Conservation (phyloP, 768 basidiomycete genomes). For the Hericium erinaceus region DNA sequence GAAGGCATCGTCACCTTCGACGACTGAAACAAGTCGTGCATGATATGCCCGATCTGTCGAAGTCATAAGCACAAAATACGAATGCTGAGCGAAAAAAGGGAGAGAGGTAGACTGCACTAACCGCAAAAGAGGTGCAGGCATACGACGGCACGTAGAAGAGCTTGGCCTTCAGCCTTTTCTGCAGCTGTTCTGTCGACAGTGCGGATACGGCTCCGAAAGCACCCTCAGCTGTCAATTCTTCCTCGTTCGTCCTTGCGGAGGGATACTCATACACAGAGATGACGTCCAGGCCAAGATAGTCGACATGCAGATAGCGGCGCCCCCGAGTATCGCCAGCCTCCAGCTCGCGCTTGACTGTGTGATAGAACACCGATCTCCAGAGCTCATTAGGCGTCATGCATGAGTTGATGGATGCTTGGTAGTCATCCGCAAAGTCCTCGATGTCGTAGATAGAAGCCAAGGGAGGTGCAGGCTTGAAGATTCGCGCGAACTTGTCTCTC, state of each 20-base stretch:
- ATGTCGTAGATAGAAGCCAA: no score
- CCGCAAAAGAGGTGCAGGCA: slow-evolving; percentile 6
- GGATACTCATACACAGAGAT: slow-evolving; percentile 3
- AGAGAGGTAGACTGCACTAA: neutral
- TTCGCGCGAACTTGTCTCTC: neutral
- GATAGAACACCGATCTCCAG: neutral
- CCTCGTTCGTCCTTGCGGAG: neutral
- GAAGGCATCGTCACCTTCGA: neutral
- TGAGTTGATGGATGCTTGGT: no score
- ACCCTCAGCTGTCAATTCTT: neutral
- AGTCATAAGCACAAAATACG: neutral
- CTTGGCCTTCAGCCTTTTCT: neutral
- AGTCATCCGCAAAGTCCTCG: no score
- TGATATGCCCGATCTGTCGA: slow-evolving; percentile 2
- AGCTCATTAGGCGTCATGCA: neutral
- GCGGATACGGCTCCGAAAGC: neutral
- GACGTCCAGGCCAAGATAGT: slow-evolving; percentile 1
- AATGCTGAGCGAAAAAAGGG: neutral
- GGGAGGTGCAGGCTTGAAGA: neutral
- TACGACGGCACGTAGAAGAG: slow-evolving; percentile 2
- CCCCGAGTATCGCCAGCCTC: neutral
- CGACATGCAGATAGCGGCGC: slow-evolving; percentile 1
- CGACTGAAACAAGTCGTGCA: neutral
- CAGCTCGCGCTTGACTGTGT: slow-evolving; percentile 3
- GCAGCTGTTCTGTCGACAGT: slow-evolving; percentile 1